Percentiles rank a stretch among this genome's conserved stretches.
Evolutionary conservation across 192 early-diverging fungal species (phyloP).

Genomic region (Podila minutissima): DNA sequence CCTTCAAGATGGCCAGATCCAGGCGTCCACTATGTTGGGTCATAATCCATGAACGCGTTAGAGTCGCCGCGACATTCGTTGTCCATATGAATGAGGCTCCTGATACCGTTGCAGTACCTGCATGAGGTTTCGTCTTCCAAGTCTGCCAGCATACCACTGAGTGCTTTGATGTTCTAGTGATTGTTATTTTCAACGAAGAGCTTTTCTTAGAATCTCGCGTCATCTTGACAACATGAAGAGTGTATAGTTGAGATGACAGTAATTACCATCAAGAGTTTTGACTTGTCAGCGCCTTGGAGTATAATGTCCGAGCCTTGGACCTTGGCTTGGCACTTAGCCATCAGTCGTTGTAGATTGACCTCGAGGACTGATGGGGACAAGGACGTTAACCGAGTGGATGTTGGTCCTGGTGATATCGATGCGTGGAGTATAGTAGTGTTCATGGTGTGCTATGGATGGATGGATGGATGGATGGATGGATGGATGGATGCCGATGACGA

Average conservation of each 20-base stretch:
- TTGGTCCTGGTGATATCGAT: neutral
- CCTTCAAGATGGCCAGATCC: constrained; percentile 1
- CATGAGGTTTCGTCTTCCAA: constrained; percentile 23
- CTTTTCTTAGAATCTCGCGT: neutral
- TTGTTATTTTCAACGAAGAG: neutral
- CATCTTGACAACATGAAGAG: neutral
- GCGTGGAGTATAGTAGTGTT: neutral
- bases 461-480: neutral
- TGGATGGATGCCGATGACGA: neutral
- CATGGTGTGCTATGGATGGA: neutral
- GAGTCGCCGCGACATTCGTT: no score
- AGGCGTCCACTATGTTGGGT: constrained; percentile 6
- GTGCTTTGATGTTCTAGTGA: constrained; percentile 29
- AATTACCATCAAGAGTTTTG: constrained; percentile 21
- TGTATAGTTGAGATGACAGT: neutral
- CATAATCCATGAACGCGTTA: neutral
- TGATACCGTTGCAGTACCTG: constrained; percentile 1
- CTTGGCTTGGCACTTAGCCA: constrained; percentile 37
- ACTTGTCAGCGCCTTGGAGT: constrained; percentile 37
- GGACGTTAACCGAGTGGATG: neutral
- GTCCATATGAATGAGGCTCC: no score
- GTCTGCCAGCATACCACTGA: constrained; percentile 16
- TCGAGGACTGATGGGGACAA: constrained; percentile 24
- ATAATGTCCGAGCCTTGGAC: constrained; percentile 20
- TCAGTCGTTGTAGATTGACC: constrained; percentile 33